Conservation (phyloP, 176 grass and related monocot species). For the Aegilops bicornis region DNA sequence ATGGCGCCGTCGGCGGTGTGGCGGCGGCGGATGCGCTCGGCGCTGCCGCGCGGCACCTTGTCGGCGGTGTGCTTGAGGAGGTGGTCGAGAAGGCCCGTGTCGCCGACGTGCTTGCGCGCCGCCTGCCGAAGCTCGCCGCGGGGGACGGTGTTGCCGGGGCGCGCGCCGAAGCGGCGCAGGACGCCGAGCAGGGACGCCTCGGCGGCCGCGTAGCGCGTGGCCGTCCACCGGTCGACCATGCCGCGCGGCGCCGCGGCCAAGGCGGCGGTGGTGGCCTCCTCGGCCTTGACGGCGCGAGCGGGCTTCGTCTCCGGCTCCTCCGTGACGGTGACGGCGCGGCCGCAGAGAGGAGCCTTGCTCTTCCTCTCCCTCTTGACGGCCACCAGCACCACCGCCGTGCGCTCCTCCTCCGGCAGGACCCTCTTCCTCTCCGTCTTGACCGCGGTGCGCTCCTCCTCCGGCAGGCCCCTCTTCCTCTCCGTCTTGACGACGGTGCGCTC, state of each 20-base stretch:
- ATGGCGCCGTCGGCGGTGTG: conserved; percentile 59
- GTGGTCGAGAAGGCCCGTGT: conserved; percentile 84
- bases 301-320: not conserved
- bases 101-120: conserved; percentile 54
- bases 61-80: conserved; percentile 63
- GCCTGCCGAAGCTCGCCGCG: conserved; percentile 45
- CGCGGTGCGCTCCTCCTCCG: not conserved
- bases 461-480: not conserved
- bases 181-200: conserved; percentile 47
- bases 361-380: not conserved
- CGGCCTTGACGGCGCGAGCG: not conserved
- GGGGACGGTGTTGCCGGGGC: conserved; percentile 15
- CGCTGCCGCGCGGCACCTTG: conserved; percentile 36
- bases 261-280: not conserved
- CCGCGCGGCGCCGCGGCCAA: conserved; percentile 1
- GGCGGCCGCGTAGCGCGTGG: conserved; percentile 39
- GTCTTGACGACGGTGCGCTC: not conserved
- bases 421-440: not conserved
- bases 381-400: not conserved
- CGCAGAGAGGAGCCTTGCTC: not conserved
- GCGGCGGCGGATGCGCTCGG: conserved; percentile 48
- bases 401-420: not conserved
- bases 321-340: not conserved
- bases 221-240: conserved; percentile 51
- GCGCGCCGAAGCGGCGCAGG: conserved; percentile 38